phyloP scores from a whole-genome alignment of 1,284 basidiomycete species.

The Ustilago nuda region DNA sequence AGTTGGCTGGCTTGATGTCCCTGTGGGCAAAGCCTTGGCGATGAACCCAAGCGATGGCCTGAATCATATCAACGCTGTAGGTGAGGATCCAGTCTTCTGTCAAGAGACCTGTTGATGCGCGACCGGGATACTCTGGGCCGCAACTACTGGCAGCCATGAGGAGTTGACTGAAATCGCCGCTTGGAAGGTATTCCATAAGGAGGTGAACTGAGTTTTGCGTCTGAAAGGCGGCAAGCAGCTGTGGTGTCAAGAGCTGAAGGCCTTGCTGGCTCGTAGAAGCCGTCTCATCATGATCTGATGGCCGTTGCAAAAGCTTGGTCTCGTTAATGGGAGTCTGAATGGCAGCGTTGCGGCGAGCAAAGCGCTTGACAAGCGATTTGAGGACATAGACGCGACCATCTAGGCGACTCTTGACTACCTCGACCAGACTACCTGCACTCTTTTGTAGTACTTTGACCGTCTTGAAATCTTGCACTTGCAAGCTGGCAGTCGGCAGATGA shows the following conservation, averaged over 20 bases:
- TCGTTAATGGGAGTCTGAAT: constrained; percentile 62
- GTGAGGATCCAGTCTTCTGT: constrained; percentile 56
- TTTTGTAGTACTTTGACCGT: constrained; percentile 59
- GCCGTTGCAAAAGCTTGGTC: constrained; percentile 52
- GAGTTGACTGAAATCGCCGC: constrained; percentile 66
- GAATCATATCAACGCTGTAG: constrained; percentile 66
- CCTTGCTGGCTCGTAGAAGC: background rate
- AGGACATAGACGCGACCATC: constrained; percentile 66
- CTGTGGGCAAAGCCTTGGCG: constrained; percentile 62
- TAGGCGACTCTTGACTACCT: constrained; percentile 63
- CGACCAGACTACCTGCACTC: constrained; percentile 59
- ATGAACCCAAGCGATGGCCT: constrained; percentile 66
- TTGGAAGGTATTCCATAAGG: constrained; percentile 67
- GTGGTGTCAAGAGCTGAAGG: constrained; percentile 45
- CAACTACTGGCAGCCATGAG: constrained; percentile 58
- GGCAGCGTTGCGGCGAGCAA: constrained; percentile 58
- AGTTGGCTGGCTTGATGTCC: constrained; percentile 68
- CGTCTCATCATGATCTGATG: background rate
- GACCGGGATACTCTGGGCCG: constrained; percentile 51
- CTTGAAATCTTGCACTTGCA: constrained; percentile 57
- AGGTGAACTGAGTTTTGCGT: constrained; percentile 63
- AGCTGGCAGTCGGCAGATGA: constrained; percentile 30
- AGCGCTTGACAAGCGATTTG: constrained; percentile 65
- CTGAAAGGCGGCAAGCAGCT: constrained; percentile 64
- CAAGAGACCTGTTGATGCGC: constrained; percentile 56